A percentile compares a stretch with the other conserved stretches of the same genome.
phyloP scores from a whole-genome alignment of 2,329 filamentous ascomycete species.

The Botryosphaeria dothidea region DNA sequence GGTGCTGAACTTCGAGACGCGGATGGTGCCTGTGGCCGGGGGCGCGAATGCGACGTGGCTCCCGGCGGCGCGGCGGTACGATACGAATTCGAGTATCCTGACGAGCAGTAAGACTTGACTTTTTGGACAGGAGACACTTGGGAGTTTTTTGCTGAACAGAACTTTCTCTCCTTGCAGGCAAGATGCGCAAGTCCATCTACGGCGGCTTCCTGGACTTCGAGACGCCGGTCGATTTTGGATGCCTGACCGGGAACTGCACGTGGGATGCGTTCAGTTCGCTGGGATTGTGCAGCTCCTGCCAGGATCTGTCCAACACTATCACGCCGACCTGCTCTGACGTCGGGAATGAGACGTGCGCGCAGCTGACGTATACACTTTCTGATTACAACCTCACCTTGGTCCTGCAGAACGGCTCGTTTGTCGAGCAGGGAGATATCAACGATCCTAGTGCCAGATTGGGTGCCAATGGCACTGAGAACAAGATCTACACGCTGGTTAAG shows the following conservation, averaged over 20 bases:
- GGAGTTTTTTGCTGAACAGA: neutral
- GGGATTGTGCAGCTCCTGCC: slow-evolving; percentile 18
- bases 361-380: neutral
- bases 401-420: neutral
- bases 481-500: neutral
- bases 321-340: neutral
- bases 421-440: neutral
- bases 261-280: slow-evolving; percentile 20
- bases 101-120: neutral
- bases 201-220: slow-evolving; percentile 15
- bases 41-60: neutral
- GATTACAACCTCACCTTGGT: slow-evolving; percentile 7
- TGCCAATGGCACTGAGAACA: neutral
- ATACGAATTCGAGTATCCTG: neutral
- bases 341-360: neutral
- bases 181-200: slow-evolving; percentile 16
- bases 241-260: slow-evolving; percentile 20
- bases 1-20: slow-evolving; percentile 17
- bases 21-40: neutral
- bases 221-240: slow-evolving; percentile 9
- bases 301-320: neutral
- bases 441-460: neutral
- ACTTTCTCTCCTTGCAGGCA: neutral
- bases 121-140: no score
- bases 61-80: neutral